Evolutionary conservation across 2,329 filamentous ascomycete species (phyloP), one percentile per base, ranked within the genome.

Genomic region (Fusarium albosuccineum): DNA sequence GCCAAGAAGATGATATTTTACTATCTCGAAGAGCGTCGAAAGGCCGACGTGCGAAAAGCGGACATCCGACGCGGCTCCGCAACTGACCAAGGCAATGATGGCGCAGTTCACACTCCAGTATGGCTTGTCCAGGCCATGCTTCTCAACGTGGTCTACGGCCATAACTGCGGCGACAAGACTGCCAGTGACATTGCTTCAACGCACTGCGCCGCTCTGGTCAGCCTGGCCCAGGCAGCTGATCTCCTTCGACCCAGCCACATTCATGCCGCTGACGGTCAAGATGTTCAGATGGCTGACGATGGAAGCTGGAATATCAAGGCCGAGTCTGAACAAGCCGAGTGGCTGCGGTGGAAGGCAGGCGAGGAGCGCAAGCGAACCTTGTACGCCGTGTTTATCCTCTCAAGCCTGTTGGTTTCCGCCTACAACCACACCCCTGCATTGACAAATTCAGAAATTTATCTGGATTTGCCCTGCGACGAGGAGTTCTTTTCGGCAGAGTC

Each of bases 121-220:
- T 98, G 95, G 94, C 85, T 99, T 27, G 94, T 98, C 14, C 96
- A 98, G 79, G 93, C 95, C 1, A 98, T 98, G 95, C 83, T 98
- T 9, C 85, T 99, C 51, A 98, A 97, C 75, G 92, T 98, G 37
- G 92, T 97, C 14, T 98, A 97, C 76, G 95, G 95, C 13, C 93
- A 97, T 78, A 97, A 97, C 70, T 97, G 94, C 76, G 93, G 92
- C 37, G 95, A 98, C 77, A 95, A 97, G 81, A 91, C 89, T 55
- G 92, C 93, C 22, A 93, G 92, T 62, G 94, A 97, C 76, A 97
- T 97, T 73, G 95, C 95, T 1, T 94, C 91, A 66, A 97, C 92
- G 2, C 95, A 98, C 76, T 97, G 93, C 76, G 92, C 94, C 8
- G 93, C 94, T 17, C 82, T 99, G 41, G 93, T 97, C 54, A 97